Conservation (phyloP, 306 rosid species). For the Gleditsia sinensis region DNA sequence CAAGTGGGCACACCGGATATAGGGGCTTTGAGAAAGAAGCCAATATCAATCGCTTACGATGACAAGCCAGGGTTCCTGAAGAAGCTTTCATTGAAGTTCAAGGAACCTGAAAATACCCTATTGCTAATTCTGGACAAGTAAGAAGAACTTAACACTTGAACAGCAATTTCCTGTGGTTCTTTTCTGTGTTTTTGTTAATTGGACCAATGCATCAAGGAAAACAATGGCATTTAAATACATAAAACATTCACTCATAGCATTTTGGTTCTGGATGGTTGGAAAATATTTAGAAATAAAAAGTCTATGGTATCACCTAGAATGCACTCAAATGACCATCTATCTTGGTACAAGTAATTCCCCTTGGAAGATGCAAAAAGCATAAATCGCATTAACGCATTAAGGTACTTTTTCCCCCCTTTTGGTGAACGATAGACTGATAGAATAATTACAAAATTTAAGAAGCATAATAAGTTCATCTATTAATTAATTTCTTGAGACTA, state of each 20-base stretch:
- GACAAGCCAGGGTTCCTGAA: slow-evolving; percentile 87
- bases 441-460: too few relatives aligned
- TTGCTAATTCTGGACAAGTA: slow-evolving; percentile 95
- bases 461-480: too few relatives aligned
- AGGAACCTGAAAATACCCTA: slow-evolving; percentile 86
- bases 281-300: neutral
- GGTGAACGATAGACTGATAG: neutral
- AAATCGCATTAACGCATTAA: neutral
- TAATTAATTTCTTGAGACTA: too few relatives aligned
- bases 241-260: neutral
- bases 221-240: neutral
- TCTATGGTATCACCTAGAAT: neutral
- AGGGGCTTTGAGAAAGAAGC: slow-evolving; percentile 72
- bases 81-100: slow-evolving; percentile 82
- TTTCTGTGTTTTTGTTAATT: neutral
- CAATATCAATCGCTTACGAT: slow-evolving; percentile 64
- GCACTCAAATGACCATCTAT: neutral
- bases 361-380: neutral
- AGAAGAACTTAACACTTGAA: slow-evolving; percentile 46
- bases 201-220: neutral
- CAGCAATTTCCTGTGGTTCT: neutral
- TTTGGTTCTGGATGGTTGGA: neutral
- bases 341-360: neutral
- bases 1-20: slow-evolving; percentile 76
- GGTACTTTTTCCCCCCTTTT: neutral